Percentiles rank a stretch among this genome's conserved stretches.
Evolutionary conservation across 108 stramenopile species (phyloP).

Genomic region (Nitzschia sp.): DNA sequence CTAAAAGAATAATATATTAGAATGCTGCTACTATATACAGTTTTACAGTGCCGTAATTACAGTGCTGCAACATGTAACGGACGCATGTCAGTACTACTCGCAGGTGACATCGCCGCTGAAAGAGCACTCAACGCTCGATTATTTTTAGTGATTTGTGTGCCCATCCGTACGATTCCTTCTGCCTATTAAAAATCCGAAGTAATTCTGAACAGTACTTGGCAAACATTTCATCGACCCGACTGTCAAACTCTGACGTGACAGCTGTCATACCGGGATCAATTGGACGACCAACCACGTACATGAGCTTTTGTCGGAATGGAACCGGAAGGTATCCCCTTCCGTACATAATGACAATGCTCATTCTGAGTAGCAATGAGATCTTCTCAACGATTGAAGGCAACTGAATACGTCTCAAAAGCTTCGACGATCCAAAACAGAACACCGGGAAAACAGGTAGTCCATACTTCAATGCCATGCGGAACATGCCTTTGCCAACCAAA

Average conservation of each 20-base stretch:
- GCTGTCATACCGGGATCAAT: slow-evolving; percentile 47
- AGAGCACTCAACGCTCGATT: not conserved
- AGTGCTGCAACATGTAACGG: too few species aligned
- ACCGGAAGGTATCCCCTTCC: slow-evolving; percentile 73
- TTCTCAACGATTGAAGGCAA: slow-evolving; percentile 73
- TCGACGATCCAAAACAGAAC: slow-evolving; percentile 87
- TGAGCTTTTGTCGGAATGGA: slow-evolving; percentile 71
- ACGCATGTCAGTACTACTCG: too few species aligned
- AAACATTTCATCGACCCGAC: slow-evolving; percentile 76
- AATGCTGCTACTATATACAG: not conserved
- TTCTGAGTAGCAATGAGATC: slow-evolving; percentile 65
- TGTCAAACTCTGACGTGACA: slow-evolving; percentile 17
- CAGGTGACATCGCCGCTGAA: too few species aligned
- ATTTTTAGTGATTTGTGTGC: slow-evolving; percentile 56
- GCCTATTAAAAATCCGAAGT: slow-evolving; percentile 74
- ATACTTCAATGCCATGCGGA: slow-evolving; percentile 81
- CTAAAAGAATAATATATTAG: not conserved
- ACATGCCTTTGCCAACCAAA: slow-evolving; percentile 82
- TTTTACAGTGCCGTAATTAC: too few species aligned
- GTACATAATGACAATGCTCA: slow-evolving; percentile 68
- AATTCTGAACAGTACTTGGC: slow-evolving; percentile 80
- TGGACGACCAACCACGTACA: slow-evolving; percentile 78
- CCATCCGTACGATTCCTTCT: slow-evolving; percentile 92
- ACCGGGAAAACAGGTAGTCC: slow-evolving; percentile 80
- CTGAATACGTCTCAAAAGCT: slow-evolving; percentile 80